These are phyloP conservation scores for Trypanosoma cruzi DNA, from an alignment of 208 protist species.

Conservation along the genomic window DNA sequence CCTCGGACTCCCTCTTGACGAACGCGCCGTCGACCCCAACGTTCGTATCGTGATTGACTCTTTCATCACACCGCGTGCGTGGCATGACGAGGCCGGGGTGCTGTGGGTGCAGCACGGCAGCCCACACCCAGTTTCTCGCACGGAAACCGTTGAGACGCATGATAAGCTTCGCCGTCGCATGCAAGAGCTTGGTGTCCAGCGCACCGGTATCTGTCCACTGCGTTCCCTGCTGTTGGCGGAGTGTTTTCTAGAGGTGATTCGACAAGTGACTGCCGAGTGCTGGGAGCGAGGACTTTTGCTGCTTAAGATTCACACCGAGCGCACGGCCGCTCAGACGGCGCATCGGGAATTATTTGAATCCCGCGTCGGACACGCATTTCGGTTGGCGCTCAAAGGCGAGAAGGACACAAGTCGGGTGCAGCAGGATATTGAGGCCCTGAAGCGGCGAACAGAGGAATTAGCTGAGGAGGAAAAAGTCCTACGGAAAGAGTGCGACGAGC, in stretches of 20 bases:
- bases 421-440: conserved; percentile 55
- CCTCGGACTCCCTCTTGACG: conserved; percentile 40
- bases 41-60: conserved; percentile 81
- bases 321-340: conserved; percentile 71
- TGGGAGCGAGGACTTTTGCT: conserved; percentile 88
- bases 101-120: conserved; percentile 89
- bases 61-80: conserved; percentile 84
- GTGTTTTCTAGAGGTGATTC: conserved; percentile 89
- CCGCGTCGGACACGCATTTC: conserved; percentile 85
- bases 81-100: conserved; percentile 53
- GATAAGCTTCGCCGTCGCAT: conserved; percentile 44
- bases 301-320: conserved; percentile 78
- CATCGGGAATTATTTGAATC: conserved; percentile 85
- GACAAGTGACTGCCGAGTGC: conserved; percentile 79
- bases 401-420: conserved; percentile 73
- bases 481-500: conserved; percentile 61
- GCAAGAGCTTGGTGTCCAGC: conserved; percentile 37
- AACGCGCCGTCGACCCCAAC: conserved; percentile 61
- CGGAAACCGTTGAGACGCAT: conserved; percentile 70
- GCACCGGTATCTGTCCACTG: conserved; percentile 73
- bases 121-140: conserved; percentile 65
- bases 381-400: conserved; percentile 85
- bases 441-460: conserved; percentile 45
- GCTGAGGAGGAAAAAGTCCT: conserved; percentile 66
- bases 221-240: conserved; percentile 81